Percentiles rank a stretch among this genome's conserved stretches.
Conservation (phyloP, 2,329 filamentous ascomycete species). For the Ophiostoma triangulosporum region DNA sequence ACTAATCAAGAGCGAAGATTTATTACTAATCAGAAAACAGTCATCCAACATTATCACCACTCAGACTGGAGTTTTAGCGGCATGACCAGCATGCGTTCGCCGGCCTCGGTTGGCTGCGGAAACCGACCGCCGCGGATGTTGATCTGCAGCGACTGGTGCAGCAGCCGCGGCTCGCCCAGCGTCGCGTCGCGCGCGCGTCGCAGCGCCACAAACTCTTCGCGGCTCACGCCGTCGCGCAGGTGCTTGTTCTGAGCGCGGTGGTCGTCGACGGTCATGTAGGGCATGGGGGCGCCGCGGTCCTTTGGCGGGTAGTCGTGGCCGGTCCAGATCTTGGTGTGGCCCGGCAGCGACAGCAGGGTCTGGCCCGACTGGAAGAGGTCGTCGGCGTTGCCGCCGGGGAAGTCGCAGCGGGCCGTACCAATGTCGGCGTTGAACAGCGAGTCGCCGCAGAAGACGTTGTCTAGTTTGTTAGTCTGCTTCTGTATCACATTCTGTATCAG, state of each 20-base stretch:
- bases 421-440: slow-evolving; percentile 39
- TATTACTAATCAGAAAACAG: no score
- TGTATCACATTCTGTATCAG: background rate
- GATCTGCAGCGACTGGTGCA: slow-evolving; percentile 38
- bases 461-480: background rate
- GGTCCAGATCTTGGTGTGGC: slow-evolving; percentile 34
- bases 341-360: slow-evolving; percentile 29
- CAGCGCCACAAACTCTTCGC: slow-evolving; percentile 29
- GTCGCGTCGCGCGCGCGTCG: slow-evolving; percentile 29
- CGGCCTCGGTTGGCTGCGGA: slow-evolving; percentile 17
- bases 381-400: slow-evolving; percentile 35
- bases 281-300: slow-evolving; percentile 21
- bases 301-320: slow-evolving; percentile 40
- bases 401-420: slow-evolving; percentile 40
- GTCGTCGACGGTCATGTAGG: slow-evolving; percentile 31
- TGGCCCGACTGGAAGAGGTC: slow-evolving; percentile 30
- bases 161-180: slow-evolving; percentile 30
- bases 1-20: no score
- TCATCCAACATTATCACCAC: background rate
- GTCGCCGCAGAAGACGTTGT: slow-evolving; percentile 38
- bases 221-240: slow-evolving; percentile 26
- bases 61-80: slow-evolving; percentile 6
- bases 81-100: slow-evolving; percentile 6
- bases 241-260: slow-evolving; percentile 36
- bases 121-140: slow-evolving; percentile 37